phyloP scores from a whole-genome alignment of 2,329 filamentous ascomycete genomes.

The Aspergillus texensis region DNA sequence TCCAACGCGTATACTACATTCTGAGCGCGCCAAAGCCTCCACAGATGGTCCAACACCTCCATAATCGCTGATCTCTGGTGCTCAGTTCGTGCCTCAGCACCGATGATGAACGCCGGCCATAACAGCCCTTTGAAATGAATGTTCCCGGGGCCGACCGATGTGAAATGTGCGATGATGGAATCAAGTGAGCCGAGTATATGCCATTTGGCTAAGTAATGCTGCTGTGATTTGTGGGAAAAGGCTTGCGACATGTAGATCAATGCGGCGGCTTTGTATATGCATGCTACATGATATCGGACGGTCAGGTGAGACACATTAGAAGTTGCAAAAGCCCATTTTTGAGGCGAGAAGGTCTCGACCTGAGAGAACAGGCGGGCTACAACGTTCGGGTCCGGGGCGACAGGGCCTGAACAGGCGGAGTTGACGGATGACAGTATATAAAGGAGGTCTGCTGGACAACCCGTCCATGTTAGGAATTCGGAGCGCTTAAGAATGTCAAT shows the following conservation, averaged over 20 bases:
- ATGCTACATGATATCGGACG: background rate
- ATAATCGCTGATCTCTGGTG: background rate
- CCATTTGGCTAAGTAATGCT: background rate
- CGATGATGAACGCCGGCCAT: background rate
- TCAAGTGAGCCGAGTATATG: background rate
- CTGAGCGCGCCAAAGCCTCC: background rate
- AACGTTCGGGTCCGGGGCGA: too few relatives aligned
- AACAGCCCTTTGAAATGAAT: background rate
- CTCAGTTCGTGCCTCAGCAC: background rate
- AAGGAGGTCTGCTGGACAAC: background rate
- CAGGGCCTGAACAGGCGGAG: background rate
- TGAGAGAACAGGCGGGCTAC: background rate
- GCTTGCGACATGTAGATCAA: background rate
- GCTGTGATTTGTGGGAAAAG: background rate
- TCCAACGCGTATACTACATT: background rate
- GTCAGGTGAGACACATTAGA: background rate
- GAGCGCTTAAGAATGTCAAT: background rate
- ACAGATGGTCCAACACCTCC: background rate
- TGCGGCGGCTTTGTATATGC: background rate
- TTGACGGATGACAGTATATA: background rate
- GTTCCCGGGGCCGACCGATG: background rate
- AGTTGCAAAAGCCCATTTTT: background rate
- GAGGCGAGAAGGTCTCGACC: background rate
- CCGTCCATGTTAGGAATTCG: background rate
- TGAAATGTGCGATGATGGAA: background rate